Conservation (phyloP, 495 filamentous ascomycete genomes). For the Lineolata rhizophorae region DNA sequence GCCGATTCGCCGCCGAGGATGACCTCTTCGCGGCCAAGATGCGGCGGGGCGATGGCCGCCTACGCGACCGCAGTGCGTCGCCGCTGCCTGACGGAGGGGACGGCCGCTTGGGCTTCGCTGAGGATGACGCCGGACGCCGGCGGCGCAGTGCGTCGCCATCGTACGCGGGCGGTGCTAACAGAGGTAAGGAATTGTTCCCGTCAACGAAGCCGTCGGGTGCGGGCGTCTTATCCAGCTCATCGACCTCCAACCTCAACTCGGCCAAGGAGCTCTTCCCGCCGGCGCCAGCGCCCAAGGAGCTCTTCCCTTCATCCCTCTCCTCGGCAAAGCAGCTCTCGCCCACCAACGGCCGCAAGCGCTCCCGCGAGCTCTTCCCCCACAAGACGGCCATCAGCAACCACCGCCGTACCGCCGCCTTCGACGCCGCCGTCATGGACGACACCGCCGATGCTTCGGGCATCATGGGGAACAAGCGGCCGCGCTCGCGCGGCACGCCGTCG, state of each 20-base stretch:
- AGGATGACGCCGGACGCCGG: slow-evolving; percentile 10
- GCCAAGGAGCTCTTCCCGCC: slow-evolving; percentile 1
- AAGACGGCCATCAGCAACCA: slow-evolving; percentile 32
- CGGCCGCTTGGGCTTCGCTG: slow-evolving; percentile 27
- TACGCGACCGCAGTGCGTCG: slow-evolving; percentile 49
- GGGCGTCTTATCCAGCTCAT: too few relatives aligned
- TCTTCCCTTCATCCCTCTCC: slow-evolving; percentile 12
- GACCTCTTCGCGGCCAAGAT: slow-evolving; percentile 21
- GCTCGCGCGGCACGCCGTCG: slow-evolving; percentile 27
- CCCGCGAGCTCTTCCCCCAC: slow-evolving; percentile 45
- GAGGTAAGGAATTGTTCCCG: slow-evolving; percentile 27
- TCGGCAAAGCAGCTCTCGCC: neutral
- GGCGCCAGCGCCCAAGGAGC: slow-evolving; percentile 10
- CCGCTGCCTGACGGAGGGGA: slow-evolving; percentile 45
- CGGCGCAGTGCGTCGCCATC: slow-evolving; percentile 6
- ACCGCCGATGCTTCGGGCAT: too few relatives aligned
- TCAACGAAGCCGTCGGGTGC: too few relatives aligned
- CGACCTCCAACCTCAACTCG: too few relatives aligned
- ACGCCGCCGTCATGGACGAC: slow-evolving; percentile 17
- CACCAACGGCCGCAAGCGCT: neutral
- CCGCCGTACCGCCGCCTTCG: slow-evolving; percentile 40
- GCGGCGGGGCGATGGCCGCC: slow-evolving; percentile 17
- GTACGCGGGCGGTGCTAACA: slow-evolving; percentile 15
- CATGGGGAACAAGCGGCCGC: too few relatives aligned
- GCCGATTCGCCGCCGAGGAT: slow-evolving; percentile 1